Conservation (phyloP, 495 filamentous ascomycete genomes). For the Astrothelium subdiscretum region DNA sequence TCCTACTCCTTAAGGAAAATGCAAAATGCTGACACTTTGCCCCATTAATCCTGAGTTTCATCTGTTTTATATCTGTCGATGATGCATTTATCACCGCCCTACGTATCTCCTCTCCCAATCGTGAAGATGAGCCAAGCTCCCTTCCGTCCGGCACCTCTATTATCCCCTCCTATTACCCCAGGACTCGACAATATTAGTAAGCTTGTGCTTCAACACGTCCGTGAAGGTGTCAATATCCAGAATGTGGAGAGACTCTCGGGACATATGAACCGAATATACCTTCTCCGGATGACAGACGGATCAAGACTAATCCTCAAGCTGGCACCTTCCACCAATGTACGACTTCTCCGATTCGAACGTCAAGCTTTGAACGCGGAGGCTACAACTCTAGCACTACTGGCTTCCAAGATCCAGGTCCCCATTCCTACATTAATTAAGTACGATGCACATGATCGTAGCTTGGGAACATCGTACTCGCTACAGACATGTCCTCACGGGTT, state of each 20-base stretch:
- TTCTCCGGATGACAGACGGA: constrained; percentile 43
- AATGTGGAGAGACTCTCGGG: constrained; percentile 35
- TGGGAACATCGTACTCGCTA: constrained; percentile 39
- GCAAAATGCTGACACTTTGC: background rate
- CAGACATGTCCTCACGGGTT: background rate
- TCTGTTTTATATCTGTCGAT: background rate
- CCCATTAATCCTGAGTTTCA: background rate
- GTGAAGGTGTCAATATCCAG: background rate
- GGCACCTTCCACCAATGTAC: constrained; percentile 38
- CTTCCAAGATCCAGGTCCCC: constrained; percentile 33
- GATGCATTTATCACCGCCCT: background rate
- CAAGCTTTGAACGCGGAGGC: constrained; percentile 46
- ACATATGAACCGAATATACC: constrained; percentile 42
- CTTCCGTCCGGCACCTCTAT: background rate
- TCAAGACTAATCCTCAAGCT: constrained; percentile 41
- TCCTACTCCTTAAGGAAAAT: background rate
- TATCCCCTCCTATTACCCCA: background rate
- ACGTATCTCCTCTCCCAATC: background rate
- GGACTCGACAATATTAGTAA: background rate
- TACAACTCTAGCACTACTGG: constrained; percentile 37
- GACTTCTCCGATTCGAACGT: constrained; percentile 48
- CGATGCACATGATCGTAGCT: constrained; percentile 28
- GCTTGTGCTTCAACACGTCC: background rate
- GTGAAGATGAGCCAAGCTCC: background rate
- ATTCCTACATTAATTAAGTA: constrained; percentile 43